These are phyloP conservation scores for Cryoendolithus antarcticus DNA, from an alignment of 2,329 filamentous ascomycete genomes.

Conservation along the genomic window DNA sequence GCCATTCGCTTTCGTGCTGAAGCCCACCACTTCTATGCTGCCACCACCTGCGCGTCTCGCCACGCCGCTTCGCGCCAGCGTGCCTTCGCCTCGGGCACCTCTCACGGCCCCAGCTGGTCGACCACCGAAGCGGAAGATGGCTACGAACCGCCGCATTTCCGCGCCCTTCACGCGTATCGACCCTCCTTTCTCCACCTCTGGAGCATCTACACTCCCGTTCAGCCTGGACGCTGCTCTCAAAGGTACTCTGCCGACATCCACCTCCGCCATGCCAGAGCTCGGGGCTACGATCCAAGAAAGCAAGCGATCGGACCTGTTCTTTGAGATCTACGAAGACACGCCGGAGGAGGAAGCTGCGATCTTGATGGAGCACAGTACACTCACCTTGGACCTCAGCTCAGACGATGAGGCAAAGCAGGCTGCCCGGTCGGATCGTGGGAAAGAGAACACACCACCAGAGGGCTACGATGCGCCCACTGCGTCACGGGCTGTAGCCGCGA, in stretches of 20 bases:
- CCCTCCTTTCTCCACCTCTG: slow-evolving; percentile 48
- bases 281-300: slow-evolving; percentile 45
- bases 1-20: slow-evolving; percentile 29
- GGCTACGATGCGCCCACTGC: slow-evolving; percentile 25
- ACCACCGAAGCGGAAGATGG: slow-evolving; percentile 61
- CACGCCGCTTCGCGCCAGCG: slow-evolving; percentile 27
- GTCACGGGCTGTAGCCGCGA: slow-evolving; percentile 8
- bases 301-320: slow-evolving; percentile 59
- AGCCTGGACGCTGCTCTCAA: slow-evolving; percentile 74
- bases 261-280: slow-evolving; percentile 24
- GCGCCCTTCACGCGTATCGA: slow-evolving; percentile 57
- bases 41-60: slow-evolving; percentile 21
- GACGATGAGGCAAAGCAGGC: slow-evolving; percentile 61
- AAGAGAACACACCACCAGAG: slow-evolving; percentile 81
- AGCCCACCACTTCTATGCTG: slow-evolving; percentile 22
- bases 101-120: slow-evolving; percentile 60
- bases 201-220: slow-evolving; percentile 48
- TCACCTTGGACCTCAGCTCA: slow-evolving; percentile 75
- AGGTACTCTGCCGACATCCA: slow-evolving; percentile 52
- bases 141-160: slow-evolving; percentile 51
- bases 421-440: slow-evolving; percentile 53
- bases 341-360: slow-evolving; percentile 85
- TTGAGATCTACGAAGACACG: slow-evolving; percentile 89
- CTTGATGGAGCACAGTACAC: slow-evolving; percentile 80
- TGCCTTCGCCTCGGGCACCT: slow-evolving; percentile 31